Evolutionary conservation across 2,329 filamentous ascomycete species (phyloP).

Genomic region (Pseudocercospora pini-densiflorae): DNA sequence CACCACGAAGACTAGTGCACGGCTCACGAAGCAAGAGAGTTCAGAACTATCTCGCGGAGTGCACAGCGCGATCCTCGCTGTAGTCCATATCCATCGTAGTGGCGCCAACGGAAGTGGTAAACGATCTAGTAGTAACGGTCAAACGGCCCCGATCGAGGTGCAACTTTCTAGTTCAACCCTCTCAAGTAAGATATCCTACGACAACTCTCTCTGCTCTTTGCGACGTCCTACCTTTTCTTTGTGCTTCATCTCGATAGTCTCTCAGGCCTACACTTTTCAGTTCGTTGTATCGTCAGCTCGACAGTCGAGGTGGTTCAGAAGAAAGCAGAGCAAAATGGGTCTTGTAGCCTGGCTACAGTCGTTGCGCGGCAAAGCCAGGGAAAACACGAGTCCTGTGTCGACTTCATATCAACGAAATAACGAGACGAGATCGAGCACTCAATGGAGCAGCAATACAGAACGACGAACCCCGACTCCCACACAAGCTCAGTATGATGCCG

Average conservation of each 20-base stretch:
- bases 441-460: slow-evolving; percentile 3
- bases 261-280: neutral
- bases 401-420: slow-evolving; percentile 11
- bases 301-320: neutral
- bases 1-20: neutral
- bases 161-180: neutral
- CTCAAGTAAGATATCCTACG: slow-evolving; percentile 1
- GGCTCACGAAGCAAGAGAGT: slow-evolving; percentile 5
- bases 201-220: neutral
- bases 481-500: slow-evolving; percentile 1
- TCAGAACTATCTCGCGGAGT: slow-evolving; percentile 9
- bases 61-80: neutral
- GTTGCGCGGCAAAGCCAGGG: slow-evolving; percentile 9
- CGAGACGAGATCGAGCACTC: neutral
- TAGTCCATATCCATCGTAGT: neutral
- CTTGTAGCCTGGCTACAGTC: slow-evolving; percentile 19
- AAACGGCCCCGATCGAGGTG: slow-evolving; percentile 2
- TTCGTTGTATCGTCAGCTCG: neutral
- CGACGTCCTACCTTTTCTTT: neutral
- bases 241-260: neutral
- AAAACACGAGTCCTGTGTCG: neutral
- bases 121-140: neutral
- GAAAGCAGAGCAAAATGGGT: slow-evolving; percentile 3
- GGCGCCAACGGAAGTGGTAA: slow-evolving; percentile 2
- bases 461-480: slow-evolving; percentile 3